Base-by-base conservation (phyloP, 805 yeast genomes). In the Candida ipomoeae region DNA sequence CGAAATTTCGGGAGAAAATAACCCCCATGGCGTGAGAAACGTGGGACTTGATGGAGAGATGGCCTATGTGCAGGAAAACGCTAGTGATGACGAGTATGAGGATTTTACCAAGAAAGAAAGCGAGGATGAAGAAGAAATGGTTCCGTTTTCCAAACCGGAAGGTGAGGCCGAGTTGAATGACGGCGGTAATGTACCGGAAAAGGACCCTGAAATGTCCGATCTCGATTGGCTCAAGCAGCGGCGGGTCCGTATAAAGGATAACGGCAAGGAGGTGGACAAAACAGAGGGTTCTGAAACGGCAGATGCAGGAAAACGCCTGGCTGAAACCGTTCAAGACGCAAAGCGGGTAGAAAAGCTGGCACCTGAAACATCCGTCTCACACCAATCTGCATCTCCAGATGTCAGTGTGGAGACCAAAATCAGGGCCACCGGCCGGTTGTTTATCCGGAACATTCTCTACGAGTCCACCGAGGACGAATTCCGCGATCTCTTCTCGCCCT, bases 141-240 rank as follows among this genome's bases (percentile, higher is more conserved):
- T 82, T 61, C 59, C 70, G 13, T 59, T 80, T 26, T 26, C 29
- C 54, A 40, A 32, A 7, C 3, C 8, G 5, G 65, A 59, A 1
- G 62, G 58, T 13, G 26, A 14, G 13, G 6, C 15, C 10, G 38
- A 35, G 18, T 11, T n/a, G 17, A 35, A 35, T 17, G 31, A 15
- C 7, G 31, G 14, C 18, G 39, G 23, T 3, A 14, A 35, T 14
- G 50, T 45, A 6, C 20, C 23, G 13, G 35, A 40, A 7, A 39
- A 37, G 13, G 58, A 57, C 1, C 48, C 69, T 3, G 82, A 80
- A 6, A 68, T 87, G 13, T 78, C 90, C 13, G 96, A 91, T 70
- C 68, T 87, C 47, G 96, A 91, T 50, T 91, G 98, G 98, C 77
- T 91, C 53, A 82, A 83, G 61, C 79, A 78, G 58, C 82, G 87